Evolutionary conservation across 495 filamentous ascomycete genomes (phyloP).

Genomic region (Diplogelasinospora grovesii): DNA sequence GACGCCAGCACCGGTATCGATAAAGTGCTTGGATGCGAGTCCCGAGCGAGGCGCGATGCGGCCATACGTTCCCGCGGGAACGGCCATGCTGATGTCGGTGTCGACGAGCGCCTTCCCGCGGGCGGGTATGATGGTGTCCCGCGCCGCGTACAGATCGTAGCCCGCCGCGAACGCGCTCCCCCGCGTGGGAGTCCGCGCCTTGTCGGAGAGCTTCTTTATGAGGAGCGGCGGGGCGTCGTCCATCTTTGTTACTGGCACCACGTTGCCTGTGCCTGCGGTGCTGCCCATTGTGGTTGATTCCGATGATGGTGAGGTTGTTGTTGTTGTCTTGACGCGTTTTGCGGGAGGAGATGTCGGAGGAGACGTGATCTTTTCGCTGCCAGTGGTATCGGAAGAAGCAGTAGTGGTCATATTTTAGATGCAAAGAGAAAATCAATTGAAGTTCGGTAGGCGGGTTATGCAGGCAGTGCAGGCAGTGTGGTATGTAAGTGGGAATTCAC

Average conservation of each 20-base stretch:
- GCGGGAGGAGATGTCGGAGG: constrained; percentile 40
- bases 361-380: constrained; percentile 36
- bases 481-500: too few species aligned
- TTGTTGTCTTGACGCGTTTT: constrained; percentile 41
- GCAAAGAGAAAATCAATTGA: neutral
- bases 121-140: constrained; percentile 66
- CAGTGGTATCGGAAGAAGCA: too few species aligned
- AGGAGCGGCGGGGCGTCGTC: constrained; percentile 53
- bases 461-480: too few species aligned
- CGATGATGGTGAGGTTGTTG: constrained; percentile 9
- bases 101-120: constrained; percentile 81
- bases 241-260: constrained; percentile 27
- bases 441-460: too few species aligned
- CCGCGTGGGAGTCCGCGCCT: constrained; percentile 71
- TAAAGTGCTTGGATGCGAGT: constrained; percentile 86
- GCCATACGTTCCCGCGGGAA: constrained; percentile 82
- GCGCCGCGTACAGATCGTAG: constrained; percentile 79
- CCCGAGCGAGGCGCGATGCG: constrained; percentile 88
- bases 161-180: constrained; percentile 87
- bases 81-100: constrained; percentile 82
- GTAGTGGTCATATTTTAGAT: constrained; percentile 50
- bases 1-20: constrained; percentile 90
- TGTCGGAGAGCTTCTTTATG: constrained; percentile 75
- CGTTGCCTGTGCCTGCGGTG: constrained; percentile 20
- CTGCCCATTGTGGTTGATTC: constrained; percentile 9